phyloP scores from a whole-genome alignment of 148 eudicot genomes.

The Cornus kousa region DNA sequence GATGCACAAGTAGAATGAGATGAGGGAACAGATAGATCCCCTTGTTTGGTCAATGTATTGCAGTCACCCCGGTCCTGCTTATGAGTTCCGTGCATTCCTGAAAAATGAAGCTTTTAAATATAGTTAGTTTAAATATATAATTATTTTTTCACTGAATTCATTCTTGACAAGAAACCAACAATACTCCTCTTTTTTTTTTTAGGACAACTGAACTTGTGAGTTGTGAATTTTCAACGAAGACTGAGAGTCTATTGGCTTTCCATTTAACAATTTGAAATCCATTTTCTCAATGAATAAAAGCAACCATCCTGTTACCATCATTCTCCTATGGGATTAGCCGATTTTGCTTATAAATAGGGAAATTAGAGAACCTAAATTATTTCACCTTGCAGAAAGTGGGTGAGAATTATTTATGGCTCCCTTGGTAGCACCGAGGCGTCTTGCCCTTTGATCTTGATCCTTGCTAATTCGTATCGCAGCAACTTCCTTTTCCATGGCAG shows the following conservation, averaged over 20 bases:
- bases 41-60: background rate
- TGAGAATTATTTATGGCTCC: slow-evolving; percentile 52
- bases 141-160: no score
- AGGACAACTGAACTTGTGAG: background rate
- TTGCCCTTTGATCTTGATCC: slow-evolving; percentile 55
- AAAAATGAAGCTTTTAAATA: background rate
- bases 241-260: background rate
- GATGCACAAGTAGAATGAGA: background rate
- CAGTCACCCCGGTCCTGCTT: slow-evolving; percentile 11
- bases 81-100: slow-evolving; percentile 48
- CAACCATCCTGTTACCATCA: no score
- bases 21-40: background rate
- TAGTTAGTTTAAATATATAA: background rate
- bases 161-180: background rate
- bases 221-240: background rate
- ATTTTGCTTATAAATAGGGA: no score
- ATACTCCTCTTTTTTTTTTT: no score
- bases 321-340: no score
- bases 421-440: slow-evolving; percentile 53
- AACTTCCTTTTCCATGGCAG: slow-evolving; percentile 88
- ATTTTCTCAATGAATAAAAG: no score
- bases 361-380: background rate
- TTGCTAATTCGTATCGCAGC: slow-evolving; percentile 58
- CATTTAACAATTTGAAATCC: background rate
- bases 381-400: slow-evolving; percentile 50